Evolutionary conservation across 129 eudicot species (phyloP).

Genomic region (Escallonia rubra): DNA sequence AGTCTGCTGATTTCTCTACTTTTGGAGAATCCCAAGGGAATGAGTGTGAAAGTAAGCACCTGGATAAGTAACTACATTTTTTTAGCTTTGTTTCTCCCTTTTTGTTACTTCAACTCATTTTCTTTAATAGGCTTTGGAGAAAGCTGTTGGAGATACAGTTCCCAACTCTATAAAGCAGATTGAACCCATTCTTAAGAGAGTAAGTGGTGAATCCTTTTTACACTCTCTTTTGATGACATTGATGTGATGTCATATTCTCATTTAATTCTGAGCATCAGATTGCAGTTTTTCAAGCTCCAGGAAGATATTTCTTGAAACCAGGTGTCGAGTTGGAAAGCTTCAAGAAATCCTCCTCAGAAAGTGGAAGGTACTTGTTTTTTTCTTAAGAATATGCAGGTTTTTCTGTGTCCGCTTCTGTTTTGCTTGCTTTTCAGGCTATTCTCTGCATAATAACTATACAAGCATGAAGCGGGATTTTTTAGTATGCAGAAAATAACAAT

Average conservation of each 20-base stretch:
- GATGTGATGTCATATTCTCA: slow-evolving; percentile 10
- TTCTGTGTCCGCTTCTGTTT: too few species aligned
- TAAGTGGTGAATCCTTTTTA: slow-evolving; percentile 26
- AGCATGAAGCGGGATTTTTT: too few species aligned
- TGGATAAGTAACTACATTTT: not conserved
- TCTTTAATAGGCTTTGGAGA: slow-evolving; percentile 63
- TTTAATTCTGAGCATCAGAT: slow-evolving; percentile 40
- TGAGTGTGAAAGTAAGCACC: slow-evolving; percentile 68
- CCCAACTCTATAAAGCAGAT: slow-evolving; percentile 71
- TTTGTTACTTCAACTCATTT: too few species aligned
- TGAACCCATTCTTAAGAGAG: slow-evolving; percentile 77
- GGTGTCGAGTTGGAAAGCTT: slow-evolving; percentile 53
- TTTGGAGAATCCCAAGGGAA: slow-evolving; percentile 70
- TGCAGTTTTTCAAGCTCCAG: slow-evolving; percentile 74
- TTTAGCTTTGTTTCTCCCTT: not conserved
- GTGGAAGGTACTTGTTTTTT: slow-evolving; percentile 61
- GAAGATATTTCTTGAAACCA: slow-evolving; percentile 75
- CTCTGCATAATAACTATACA: too few species aligned
- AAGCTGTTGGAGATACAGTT: slow-evolving; percentile 59
- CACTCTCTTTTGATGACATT: slow-evolving; percentile 9
- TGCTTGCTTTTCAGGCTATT: too few species aligned
- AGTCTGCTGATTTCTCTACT: slow-evolving; percentile 58
- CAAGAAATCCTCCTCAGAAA: slow-evolving; percentile 45
- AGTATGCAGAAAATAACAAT: too few species aligned
- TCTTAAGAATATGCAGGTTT: not conserved